Base-by-base conservation (phyloP, 805 yeast genomes). In the Saccharomycopsis schoenii region DNA sequence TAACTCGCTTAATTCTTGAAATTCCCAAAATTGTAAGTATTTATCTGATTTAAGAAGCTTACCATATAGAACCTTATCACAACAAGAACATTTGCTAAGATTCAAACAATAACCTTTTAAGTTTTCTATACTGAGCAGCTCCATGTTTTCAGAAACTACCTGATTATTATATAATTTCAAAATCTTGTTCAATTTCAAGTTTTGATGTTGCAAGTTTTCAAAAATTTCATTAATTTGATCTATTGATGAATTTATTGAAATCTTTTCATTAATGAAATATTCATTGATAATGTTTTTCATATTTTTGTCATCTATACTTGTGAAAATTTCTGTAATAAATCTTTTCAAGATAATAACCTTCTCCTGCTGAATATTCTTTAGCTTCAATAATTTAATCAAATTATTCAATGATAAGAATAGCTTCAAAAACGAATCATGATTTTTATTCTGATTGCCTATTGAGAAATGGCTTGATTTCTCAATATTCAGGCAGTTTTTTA, bases 21-120 rank as follows among this genome's bases (percentile, higher is more conserved):
- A 34, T 76, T 83, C 86, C 92, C 92, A 87, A 3, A 79, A 74
- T 52, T 77, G 76, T 59, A 80, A 80, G 47, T 80, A 76, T 9
- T 73, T 76, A 1, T 47, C 34, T 21, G 52, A 12, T 15, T 17
- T 47, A 17, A 47, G 52, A 21, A 47, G 21, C 8, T 47, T 47
- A 0, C 97, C 97, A 84, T 91, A 85, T 40, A 91, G 73, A 21
- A 74, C 74, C 64, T 83, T 83, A 1, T 89, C 92, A 71, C 97
- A 92, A 0, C 86, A 81, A 41, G 86, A 86, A 70, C 97, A 92
- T 56, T 78, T 82, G 42, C 77, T 74, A 34, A 74, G 74, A 34
- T 72, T 73, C 1, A 79, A 76, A 0, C 84, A 75, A 90, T 96
- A 86, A 0, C 97, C 97, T 42, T 73, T 70, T 0, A 76, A 65